Evolutionary conservation across 768 basidiomycete genomes (phyloP).

Genomic region (Steccherinum ochraceum): DNA sequence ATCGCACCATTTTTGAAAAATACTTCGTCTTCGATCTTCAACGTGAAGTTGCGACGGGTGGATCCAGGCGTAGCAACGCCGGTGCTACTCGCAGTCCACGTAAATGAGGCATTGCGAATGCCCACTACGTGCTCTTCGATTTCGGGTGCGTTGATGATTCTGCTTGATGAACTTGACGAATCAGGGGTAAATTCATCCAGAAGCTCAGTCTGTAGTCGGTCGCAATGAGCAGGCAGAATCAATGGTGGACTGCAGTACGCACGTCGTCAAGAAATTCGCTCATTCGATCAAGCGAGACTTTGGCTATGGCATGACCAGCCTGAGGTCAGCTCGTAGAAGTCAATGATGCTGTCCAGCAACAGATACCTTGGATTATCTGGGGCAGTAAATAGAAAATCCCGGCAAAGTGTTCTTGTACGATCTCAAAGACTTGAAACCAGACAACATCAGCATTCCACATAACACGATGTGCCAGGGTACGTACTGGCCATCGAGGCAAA

Average conservation of each 20-base stretch:
- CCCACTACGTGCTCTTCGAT: background rate
- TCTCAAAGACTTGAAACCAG: background rate
- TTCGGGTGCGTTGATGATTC: constrained; percentile 11
- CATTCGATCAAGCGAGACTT: constrained; percentile 11
- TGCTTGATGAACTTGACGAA: background rate
- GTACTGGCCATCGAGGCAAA: constrained; percentile 5
- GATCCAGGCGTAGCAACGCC: background rate
- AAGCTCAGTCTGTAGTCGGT: constrained; percentile 1
- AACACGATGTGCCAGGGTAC: background rate
- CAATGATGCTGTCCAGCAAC: no score
- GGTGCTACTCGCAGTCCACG: constrained; percentile 13
- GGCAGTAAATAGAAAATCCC: constrained; percentile 7
- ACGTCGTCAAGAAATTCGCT: constrained; percentile 10
- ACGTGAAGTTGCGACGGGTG: background rate
- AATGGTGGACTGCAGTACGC: background rate
- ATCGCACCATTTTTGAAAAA: constrained; percentile 16
- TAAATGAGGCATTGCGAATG: background rate
- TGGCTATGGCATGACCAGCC: constrained; percentile 2
- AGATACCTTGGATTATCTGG: constrained; percentile 7
- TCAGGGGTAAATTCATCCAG: constrained; percentile 1
- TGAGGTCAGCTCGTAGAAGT: no score
- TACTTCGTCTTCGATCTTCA: constrained; percentile 14
- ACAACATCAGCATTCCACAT: background rate
- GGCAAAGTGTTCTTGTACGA: background rate
- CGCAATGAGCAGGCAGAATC: background rate